Conservation (phyloP, 192 early-diverging fungal species). For the Backusella psychrophila region DNA sequence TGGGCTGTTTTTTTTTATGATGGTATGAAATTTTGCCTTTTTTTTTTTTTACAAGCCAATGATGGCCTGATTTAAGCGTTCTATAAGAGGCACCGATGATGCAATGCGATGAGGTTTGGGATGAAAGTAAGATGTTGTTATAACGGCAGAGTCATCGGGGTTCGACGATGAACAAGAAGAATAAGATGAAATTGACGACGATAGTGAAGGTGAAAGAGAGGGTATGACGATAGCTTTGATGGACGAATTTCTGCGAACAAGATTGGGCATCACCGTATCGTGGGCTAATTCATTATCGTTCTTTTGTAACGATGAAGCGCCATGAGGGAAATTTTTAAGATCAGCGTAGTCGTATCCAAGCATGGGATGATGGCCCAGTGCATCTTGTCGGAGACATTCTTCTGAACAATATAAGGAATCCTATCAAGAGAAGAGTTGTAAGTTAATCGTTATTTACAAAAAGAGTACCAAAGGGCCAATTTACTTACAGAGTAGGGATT, state of each 20-base stretch:
- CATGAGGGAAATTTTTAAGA: constrained; percentile 26
- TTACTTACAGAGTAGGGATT: constrained; percentile 21
- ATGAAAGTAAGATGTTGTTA: not conserved
- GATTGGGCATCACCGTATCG: not conserved
- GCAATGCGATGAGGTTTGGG: not conserved
- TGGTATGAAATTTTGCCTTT: not conserved
- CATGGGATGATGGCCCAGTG: constrained; percentile 25
- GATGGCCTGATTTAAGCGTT: constrained; percentile 12
- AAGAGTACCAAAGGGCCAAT: not conserved
- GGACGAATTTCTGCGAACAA: not conserved
- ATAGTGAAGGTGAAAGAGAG: constrained; percentile 3
- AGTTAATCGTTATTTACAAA: not conserved
- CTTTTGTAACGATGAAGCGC: constrained; percentile 33
- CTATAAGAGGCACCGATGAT: not conserved
- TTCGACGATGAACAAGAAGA: not conserved
- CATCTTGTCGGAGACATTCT: constrained; percentile 28
- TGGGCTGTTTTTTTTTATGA: not conserved
- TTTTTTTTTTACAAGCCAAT: not conserved
- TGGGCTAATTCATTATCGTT: not conserved
- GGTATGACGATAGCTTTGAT: constrained; percentile 8
- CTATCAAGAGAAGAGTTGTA: not conserved
- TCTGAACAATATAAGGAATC: constrained; percentile 34
- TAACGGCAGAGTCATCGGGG: not conserved
- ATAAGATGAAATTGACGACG: not conserved
- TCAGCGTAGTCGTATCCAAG: constrained; percentile 28